Base-by-base conservation (phyloP, 1,284 basidiomycete species). In the Mycosarcoma mackinlayi region DNA sequence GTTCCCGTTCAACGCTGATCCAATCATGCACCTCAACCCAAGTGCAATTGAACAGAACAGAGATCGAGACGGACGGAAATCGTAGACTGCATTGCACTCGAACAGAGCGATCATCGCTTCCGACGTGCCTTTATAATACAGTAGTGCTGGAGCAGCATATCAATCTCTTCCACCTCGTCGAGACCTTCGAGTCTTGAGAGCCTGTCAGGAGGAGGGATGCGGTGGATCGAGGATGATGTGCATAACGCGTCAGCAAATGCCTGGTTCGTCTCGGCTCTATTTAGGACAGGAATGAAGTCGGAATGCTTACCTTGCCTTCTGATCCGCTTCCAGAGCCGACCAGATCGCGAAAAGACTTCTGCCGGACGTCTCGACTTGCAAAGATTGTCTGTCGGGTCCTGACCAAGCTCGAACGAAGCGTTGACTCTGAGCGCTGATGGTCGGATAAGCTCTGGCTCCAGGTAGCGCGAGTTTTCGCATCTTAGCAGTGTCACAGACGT, bases 151-250 rank as follows among this genome's bases (percentile, higher is more conserved):
- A 82, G 72, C 9, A 82, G 68, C 70, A 82, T 76, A 37, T 82
- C 78, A 10, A 82, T 67, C 63, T 82, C 80, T 49, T 82, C 80
- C 4, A 82, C 68, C 42, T 82, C 80, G 45, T 82, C 80, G 25
- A 82, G 69, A 4, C 73, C 75, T 52, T 82, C 79, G 5, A 81
- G 40, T 14, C 74, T 62, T 13, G 76, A 76, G 10, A 79, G 52
- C 23, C 65, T 66, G 31, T 41, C 16, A 2, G 21, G 24, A 35
- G 6, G 5, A 19, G 10, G 34, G 13, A 35, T 6, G 7, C n/a
- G 34, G 34, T 18, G 7, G 11, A 18, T 16, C 10, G n/a, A n/a
- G n/a, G n/a, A n/a, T n/a, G n/a, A n/a, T n/a, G 11, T n/a, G 14
- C 6, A 18, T 7, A 35, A 35, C 34, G 14, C n/a, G 34, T 35